Base-by-base conservation (phyloP, 2,329 filamentous ascomycete species). In the Eurotiales sp. region DNA sequence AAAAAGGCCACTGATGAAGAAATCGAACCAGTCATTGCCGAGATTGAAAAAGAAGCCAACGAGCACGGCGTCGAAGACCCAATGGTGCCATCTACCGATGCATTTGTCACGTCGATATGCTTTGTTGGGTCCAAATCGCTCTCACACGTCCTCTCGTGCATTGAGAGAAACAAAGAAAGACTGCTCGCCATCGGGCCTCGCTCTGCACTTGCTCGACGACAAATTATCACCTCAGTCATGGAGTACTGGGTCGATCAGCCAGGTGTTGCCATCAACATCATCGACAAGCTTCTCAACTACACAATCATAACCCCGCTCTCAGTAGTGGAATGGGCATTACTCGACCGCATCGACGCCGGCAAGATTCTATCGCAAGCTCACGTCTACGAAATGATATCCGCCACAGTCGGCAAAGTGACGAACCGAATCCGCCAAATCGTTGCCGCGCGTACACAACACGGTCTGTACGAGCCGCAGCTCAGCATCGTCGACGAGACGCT, bases 231-330 rank as follows among this genome's bases (percentile, higher is more conserved):
- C 4, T 88, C 88, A 4, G 90, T 97, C 34, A 88, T 96, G 76
- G 79, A 85, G 36, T 99, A 96, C 75, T 99, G 93, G 93, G 81
- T 82, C 42, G 86, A 92, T 27, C 92, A 99, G 62, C 90, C 92
- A 0, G 93, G 93, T 54, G 86, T 95, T 39, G 93, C 90, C 3
- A 83, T 97, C 59, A 88, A 88, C 60, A 95, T 99, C 61, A 81
- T 97, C 53, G 92, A 97, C 76, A 97, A 97, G 72, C 81, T 99
- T 4, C 85, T 99, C 60, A 99, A 97, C 73, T 99, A 96, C 74
- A 91, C 88, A 12, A 96, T 99, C 61, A 79, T 99, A 30, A 90
- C 87, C 8, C 93, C 93, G 0, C 77, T 84, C 52, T 86, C 85
- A 14, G 90, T 99, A 23, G 81, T 96, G 43, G 85, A 95, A 63